Percentiles rank a stretch among this genome's conserved stretches.
phyloP scores from a whole-genome alignment of 2,329 filamentous ascomycete genomes.

The Colletotrichum sp. region DNA sequence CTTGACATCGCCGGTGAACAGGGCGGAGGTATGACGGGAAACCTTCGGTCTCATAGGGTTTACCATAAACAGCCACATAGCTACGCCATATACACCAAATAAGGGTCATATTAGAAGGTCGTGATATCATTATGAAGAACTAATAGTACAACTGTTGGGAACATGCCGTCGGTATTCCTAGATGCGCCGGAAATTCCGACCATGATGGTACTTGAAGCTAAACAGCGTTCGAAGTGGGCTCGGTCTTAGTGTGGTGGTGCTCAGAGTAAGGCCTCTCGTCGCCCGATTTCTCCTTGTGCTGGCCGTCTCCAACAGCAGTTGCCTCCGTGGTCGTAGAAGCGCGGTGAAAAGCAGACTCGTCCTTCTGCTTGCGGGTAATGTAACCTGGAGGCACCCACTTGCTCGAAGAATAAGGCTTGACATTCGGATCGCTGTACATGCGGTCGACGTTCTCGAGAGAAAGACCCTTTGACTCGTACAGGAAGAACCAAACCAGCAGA shows the following conservation, averaged over 20 bases:
- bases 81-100: background rate
- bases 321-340: background rate
- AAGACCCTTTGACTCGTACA: conserved; percentile 68
- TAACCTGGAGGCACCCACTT: conserved; percentile 57
- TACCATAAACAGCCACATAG: background rate
- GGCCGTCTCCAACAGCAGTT: background rate
- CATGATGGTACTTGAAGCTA: background rate
- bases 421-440: conserved; percentile 65
- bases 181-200: background rate
- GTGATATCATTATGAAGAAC: background rate
- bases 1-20: background rate
- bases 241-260: background rate
- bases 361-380: conserved; percentile 41
- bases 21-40: background rate
- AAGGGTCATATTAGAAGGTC: background rate
- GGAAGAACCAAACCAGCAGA: conserved; percentile 70
- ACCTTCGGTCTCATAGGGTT: background rate
- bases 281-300: conserved; percentile 3
- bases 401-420: conserved; percentile 66
- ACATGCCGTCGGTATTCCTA: accelerated
- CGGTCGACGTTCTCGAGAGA: conserved; percentile 75
- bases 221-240: background rate
- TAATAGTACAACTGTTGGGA: background rate
- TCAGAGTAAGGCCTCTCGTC: conserved; percentile 8
- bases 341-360: conserved; percentile 25